Evolutionary conservation across 371 early-diverging fungal genomes (phyloP), one percentile per base, ranked within the genome.

Genomic region (Mycotypha africana): DNA sequence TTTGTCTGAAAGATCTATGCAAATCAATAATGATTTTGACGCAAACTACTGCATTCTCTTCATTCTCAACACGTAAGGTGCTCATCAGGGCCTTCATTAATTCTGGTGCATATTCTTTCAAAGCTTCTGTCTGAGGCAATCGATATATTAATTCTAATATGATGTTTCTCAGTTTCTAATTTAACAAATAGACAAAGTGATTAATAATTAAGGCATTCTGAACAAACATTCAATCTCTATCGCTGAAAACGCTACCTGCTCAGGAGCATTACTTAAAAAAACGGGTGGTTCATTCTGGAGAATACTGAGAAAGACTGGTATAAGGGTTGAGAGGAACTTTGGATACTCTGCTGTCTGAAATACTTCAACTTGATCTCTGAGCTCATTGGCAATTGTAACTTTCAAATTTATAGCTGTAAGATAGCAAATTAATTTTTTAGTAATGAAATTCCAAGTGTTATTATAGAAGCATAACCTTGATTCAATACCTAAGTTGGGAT

Each of bases 21-120:
- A 98, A 73, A 44, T 98, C 98, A 42, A 91, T 89, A 46, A 98
- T 85, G 28, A 95, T 89, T 59, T 95, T 94, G 17, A 98, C 76
- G 53, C 89, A 84, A 3, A 93, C 76, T 19, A 91, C 86, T 2
- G 90, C 98, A 56, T 97, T 97, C 20, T 97, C 99, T 69, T 98
- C 99, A 53, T 97, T 97, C 56, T 98, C 99, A 11, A 78, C 77
- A 50, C 79, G 73, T 24, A 98, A 74, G 3, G 94, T 73, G 20
- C 81, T 60, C 76, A 97, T 80, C 37, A 95, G 61, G 7, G 86
- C 69, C 40, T 66, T 70, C 36, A 79, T 62, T 41, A 86, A 42
- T 12, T 82, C 79, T 16, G 70, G 58, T 0, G 79, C 82, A 38
- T 84, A 82, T 33, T 71, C 64, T 45, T 76, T 75, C 28, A 91